These are phyloP conservation scores for Stellera chamaejasme DNA, from an alignment of 345 rosid species.

Conservation along the genomic window DNA sequence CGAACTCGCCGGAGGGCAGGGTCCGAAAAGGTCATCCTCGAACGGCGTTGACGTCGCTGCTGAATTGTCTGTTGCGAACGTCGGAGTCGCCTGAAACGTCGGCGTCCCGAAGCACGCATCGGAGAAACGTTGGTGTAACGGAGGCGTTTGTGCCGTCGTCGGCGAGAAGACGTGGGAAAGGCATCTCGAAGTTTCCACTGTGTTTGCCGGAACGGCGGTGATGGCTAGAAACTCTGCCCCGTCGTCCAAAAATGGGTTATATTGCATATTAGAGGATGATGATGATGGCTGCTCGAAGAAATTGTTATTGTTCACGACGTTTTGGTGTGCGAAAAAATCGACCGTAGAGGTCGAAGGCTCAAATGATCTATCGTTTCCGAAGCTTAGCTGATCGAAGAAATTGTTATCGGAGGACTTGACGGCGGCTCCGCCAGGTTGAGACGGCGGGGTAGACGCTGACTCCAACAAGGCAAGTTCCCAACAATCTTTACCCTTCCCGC, in stretches of 20 bases:
- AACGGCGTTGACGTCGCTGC: no score
- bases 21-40: no score
- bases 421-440: conserved; percentile 16
- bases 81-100: no score
- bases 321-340: no score
- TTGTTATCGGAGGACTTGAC: neutral
- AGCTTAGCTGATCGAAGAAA: conserved; percentile 5
- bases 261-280: conserved; percentile 8
- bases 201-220: neutral
- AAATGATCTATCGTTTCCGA: no score
- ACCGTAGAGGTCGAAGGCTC: no score
- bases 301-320: neutral
- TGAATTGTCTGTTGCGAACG: no score
- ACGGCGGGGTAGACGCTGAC: conserved; percentile 18
- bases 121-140: no score
- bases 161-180: no score
- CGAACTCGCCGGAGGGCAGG: no score
- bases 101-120: no score
- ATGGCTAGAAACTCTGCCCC: conserved; percentile 1
- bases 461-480: conserved; percentile 57
- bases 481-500: conserved; percentile 17
- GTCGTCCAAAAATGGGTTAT: conserved; percentile 49
- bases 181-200: neutral
- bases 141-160: no score
- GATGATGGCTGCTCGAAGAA: conserved; percentile 5